phyloP scores from a whole-genome alignment of 108 stramenopile genomes.

The Skeletonema grethae region DNA sequence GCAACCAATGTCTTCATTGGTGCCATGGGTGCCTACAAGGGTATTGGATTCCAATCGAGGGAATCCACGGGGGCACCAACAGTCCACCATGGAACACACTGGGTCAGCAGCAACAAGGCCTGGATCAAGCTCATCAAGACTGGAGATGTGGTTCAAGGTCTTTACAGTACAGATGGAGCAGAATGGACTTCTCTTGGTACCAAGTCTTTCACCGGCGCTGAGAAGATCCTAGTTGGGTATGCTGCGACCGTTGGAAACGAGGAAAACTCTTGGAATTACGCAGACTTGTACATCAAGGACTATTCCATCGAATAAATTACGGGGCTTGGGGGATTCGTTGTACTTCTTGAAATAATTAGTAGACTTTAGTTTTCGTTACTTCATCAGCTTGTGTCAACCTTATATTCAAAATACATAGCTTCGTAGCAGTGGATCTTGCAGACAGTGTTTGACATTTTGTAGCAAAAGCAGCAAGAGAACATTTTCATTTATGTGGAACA shows the following conservation, averaged over 20 bases:
- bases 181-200: slow-evolving; percentile 1
- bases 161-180: neutral
- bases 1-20: slow-evolving; percentile 27
- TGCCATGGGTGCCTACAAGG: slow-evolving; percentile 6
- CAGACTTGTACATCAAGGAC: neutral
- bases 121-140: slow-evolving; percentile 19
- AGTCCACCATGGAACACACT: neutral
- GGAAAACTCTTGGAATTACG: neutral
- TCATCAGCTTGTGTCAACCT: neutral
- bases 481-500: too few relatives aligned
- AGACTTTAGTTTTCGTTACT: neutral
- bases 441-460: too few relatives aligned
- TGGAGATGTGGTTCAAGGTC: neutral
- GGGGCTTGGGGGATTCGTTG: neutral
- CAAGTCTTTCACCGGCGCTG: neutral
- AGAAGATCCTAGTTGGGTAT: neutral
- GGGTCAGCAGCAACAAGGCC: slow-evolving; percentile 6
- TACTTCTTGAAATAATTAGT: neutral
- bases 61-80: neutral
- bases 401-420: too few relatives aligned
- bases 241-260: neutral
- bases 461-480: too few relatives aligned
- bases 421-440: too few relatives aligned
- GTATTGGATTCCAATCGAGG: slow-evolving; percentile 23
- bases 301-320: neutral